These are phyloP conservation scores for Prosopis cineraria DNA, from an alignment of 306 rosid genomes.

Conservation along the genomic window DNA sequence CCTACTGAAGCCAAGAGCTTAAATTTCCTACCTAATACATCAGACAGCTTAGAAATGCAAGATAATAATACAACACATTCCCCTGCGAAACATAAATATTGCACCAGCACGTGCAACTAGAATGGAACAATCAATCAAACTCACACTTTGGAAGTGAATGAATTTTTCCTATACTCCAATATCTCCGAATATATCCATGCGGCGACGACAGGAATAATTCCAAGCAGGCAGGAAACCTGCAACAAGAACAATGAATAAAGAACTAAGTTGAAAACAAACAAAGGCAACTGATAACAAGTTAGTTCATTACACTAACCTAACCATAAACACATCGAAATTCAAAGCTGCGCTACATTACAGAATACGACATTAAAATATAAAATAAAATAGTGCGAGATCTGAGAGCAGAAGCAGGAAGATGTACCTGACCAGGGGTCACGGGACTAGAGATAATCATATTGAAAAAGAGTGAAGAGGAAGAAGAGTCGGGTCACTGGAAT, in stretches of 20 bases:
- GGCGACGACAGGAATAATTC: constrained; percentile 54
- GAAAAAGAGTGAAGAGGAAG: constrained; percentile 11
- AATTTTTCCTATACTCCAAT: constrained; percentile 65
- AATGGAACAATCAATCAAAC: constrained; percentile 30
- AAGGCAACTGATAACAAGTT: background rate
- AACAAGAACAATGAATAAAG: constrained; percentile 5
- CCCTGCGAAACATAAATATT: background rate
- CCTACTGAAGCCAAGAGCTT: background rate
- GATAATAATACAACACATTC: background rate
- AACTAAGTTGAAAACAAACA: background rate
- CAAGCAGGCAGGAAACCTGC: constrained; percentile 75
- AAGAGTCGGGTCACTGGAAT: constrained; percentile 5
- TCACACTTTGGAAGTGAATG: constrained; percentile 69
- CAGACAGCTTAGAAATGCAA: constrained; percentile 1
- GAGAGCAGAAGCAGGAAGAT: constrained; percentile 21
- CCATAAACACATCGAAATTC: constrained; percentile 4
- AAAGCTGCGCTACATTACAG: background rate
- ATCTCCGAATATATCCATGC: constrained; percentile 88
- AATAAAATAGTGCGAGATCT: constrained; percentile 43
- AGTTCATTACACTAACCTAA: background rate
- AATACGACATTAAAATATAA: background rate
- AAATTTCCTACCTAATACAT: background rate
- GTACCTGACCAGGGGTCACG: constrained; percentile 87
- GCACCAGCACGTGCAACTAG: constrained; percentile 1
- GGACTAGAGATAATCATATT: constrained; percentile 64